Evolutionary conservation across 208 protist genomes (phyloP).

Genomic region (Leptomonas seymouri): DNA sequence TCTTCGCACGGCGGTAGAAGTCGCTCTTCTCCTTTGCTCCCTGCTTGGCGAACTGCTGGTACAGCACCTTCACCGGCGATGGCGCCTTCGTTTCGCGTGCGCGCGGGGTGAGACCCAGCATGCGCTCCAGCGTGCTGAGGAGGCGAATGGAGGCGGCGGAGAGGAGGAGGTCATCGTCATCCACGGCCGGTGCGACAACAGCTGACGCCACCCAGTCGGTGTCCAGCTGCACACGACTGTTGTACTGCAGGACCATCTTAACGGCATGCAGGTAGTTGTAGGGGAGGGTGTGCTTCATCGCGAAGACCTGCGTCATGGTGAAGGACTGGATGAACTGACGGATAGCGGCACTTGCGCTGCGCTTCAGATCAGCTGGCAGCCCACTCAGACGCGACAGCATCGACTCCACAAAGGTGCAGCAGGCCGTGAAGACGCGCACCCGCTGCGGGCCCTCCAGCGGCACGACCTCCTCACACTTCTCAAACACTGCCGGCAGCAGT

Average conservation of each 20-base stretch:
- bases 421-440: slow-evolving; percentile 71
- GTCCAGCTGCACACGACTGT: slow-evolving; percentile 78
- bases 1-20: slow-evolving; percentile 64
- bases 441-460: slow-evolving; percentile 69
- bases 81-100: slow-evolving; percentile 80
- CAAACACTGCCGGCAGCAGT: slow-evolving; percentile 66
- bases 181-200: slow-evolving; percentile 57
- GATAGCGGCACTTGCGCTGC: slow-evolving; percentile 46
- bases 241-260: slow-evolving; percentile 89
- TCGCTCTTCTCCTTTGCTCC: slow-evolving; percentile 59
- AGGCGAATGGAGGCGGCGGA: slow-evolving; percentile 76
- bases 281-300: slow-evolving; percentile 85
- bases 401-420: slow-evolving; percentile 74
- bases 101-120: slow-evolving; percentile 66
- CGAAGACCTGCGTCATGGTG: slow-evolving; percentile 59
- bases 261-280: slow-evolving; percentile 82
- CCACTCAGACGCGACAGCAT: slow-evolving; percentile 82
- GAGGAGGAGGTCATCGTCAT: slow-evolving; percentile 74
- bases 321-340: slow-evolving; percentile 67
- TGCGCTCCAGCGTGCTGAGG: slow-evolving; percentile 63
- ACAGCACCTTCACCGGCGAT: slow-evolving; percentile 78
- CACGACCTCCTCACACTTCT: slow-evolving; percentile 78
- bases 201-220: slow-evolving; percentile 51
- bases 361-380: slow-evolving; percentile 60
- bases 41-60: slow-evolving; percentile 66